Conservation (phyloP, 495 filamentous ascomycete genomes). For the Antarctomyces pellizariae region DNA sequence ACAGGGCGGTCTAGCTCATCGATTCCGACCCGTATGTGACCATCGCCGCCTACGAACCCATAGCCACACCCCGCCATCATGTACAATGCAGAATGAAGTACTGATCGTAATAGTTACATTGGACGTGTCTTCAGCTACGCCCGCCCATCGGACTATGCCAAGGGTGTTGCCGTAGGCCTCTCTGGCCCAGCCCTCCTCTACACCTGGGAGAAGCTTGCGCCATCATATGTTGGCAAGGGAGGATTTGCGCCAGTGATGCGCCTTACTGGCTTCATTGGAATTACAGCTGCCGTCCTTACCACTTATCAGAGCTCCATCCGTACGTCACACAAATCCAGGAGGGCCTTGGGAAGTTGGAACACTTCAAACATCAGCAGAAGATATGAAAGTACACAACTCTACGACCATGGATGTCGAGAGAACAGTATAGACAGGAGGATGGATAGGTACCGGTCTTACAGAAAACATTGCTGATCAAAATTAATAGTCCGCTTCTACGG, state of each 20-base stretch:
- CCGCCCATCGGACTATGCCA: slow-evolving; percentile 54
- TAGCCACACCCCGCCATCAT: slow-evolving; percentile 4
- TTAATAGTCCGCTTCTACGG: slow-evolving; percentile 82
- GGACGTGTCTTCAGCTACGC: slow-evolving; percentile 73
- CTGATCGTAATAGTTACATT: slow-evolving; percentile 44
- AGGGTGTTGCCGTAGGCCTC: slow-evolving; percentile 38
- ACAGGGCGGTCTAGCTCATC: slow-evolving; percentile 44
- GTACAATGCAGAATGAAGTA: slow-evolving; percentile 2
- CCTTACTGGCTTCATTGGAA: slow-evolving; percentile 41
- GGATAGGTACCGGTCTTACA: no score
- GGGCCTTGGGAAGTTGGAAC: no score
- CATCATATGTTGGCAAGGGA: slow-evolving; percentile 56
- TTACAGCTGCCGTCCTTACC: slow-evolving; percentile 51
- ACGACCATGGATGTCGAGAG: no score
- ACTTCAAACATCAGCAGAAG: no score
- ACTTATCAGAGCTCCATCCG: slow-evolving; percentile 38
- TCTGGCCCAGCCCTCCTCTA: slow-evolving; percentile 48
- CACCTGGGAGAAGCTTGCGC: slow-evolving; percentile 57
- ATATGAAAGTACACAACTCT: no score
- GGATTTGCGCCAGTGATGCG: slow-evolving; percentile 70
- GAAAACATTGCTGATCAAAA: no score
- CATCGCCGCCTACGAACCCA: slow-evolving; percentile 5
- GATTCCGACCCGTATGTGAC: slow-evolving; percentile 81
- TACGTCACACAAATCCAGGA: no score
- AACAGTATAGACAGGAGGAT: no score